Conservation (phyloP, 352 stramenopile species). For the Globisporangium paddicum region DNA sequence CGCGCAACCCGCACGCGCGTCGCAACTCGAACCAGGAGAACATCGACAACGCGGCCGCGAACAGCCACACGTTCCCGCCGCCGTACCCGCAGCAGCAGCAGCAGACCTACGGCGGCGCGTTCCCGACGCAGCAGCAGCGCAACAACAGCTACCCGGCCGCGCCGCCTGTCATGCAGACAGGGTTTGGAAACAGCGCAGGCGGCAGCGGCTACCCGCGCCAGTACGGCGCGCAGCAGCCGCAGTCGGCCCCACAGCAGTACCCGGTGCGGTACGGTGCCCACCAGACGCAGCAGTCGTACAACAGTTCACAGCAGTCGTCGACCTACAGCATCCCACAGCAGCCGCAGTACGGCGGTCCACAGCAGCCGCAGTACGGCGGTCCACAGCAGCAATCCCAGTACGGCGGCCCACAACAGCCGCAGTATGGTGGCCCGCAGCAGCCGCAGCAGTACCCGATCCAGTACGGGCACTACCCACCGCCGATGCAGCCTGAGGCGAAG, state of each 20-base stretch:
- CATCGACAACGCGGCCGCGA: constrained; percentile 11
- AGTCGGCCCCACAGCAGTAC: constrained; percentile 13
- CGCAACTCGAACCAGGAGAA: constrained; percentile 70
- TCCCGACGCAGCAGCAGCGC: constrained; percentile 10
- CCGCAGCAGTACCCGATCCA: constrained; percentile 13
- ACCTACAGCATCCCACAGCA: constrained; percentile 2
- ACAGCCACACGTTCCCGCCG: constrained; percentile 44
- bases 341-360: constrained; percentile 15
- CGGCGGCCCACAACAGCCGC: constrained; percentile 16
- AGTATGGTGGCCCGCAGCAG: constrained; percentile 26
- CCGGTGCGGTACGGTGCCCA: constrained; percentile 12
- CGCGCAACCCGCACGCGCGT: constrained; percentile 25
- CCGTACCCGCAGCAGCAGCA: constrained; percentile 43
- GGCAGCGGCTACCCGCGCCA: constrained; percentile 44
- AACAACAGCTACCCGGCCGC: neutral
- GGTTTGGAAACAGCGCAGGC: constrained; percentile 15
- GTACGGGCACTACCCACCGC: constrained; percentile 45
- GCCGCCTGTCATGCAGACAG: constrained; percentile 16
- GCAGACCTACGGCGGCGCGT: constrained; percentile 17
- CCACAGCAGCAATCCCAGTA: constrained; percentile 20
- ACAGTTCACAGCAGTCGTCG: constrained; percentile 18
- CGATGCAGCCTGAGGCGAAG: constrained; percentile 49
- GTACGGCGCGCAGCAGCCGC: constrained; percentile 26
- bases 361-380: constrained; percentile 26
- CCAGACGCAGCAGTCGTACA: constrained; percentile 16